These are phyloP conservation scores for Isatis tinctoria DNA, from an alignment of 345 rosid genomes.

Conservation along the genomic window DNA sequence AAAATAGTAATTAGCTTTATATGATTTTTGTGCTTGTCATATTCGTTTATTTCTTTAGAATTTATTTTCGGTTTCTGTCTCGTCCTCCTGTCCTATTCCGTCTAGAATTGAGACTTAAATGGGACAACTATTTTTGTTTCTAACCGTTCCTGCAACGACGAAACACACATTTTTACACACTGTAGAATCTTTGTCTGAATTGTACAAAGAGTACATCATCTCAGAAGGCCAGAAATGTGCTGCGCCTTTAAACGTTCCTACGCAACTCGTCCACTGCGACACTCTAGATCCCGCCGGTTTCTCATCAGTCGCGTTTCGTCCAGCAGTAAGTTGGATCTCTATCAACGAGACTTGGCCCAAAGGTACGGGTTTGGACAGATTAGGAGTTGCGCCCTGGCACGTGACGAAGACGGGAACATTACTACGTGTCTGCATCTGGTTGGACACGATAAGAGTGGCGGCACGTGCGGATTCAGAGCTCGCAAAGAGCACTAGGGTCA, in stretches of 20 bases:
- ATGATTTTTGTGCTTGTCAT: too few relatives aligned
- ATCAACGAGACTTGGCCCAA: not conserved
- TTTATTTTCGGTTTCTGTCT: too few relatives aligned
- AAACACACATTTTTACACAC: constrained; percentile 5
- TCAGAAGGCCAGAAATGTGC: not conserved
- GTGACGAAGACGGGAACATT: not conserved
- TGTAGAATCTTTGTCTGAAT: not conserved
- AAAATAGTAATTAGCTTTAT: too few relatives aligned
- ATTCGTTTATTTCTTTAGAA: too few relatives aligned
- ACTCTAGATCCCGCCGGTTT: not conserved
- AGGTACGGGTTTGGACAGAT: not conserved
- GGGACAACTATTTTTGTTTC: too few relatives aligned
- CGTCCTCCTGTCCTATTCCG: too few relatives aligned
- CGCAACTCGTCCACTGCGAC: not conserved
- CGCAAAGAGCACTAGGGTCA: not conserved
- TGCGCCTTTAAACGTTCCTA: not conserved
- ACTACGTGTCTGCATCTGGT: not conserved
- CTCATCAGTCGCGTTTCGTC: not conserved
- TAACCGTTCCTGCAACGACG: too few relatives aligned
- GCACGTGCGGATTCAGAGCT: not conserved
- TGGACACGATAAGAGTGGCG: not conserved
- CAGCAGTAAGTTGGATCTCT: not conserved
- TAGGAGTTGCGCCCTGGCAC: not conserved
- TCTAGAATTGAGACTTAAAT: too few relatives aligned
- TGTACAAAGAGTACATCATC: not conserved